phyloP scores from a whole-genome alignment of 2,329 filamentous ascomycete species.

The Hansfordia pulvinata region DNA sequence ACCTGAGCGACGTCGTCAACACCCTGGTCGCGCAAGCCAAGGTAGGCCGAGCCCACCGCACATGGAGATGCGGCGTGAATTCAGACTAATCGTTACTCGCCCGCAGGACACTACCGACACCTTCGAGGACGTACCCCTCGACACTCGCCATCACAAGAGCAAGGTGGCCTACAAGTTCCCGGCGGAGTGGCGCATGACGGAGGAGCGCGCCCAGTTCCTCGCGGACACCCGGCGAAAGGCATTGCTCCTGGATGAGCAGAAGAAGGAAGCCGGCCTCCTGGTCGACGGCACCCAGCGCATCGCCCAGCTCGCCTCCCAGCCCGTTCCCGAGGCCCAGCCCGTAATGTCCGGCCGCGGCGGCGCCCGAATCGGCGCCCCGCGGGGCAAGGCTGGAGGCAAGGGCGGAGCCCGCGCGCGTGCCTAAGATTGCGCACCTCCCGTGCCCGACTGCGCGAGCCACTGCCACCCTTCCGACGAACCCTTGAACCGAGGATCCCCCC shows the following conservation, averaged over 20 bases:
- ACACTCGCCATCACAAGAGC: constrained; percentile 70
- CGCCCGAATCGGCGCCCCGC: background rate
- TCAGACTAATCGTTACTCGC: background rate
- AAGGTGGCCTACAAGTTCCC: constrained; percentile 63
- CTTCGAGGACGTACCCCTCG: constrained; percentile 81
- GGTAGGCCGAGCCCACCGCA: constrained; percentile 22
- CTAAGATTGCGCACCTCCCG: too few species aligned
- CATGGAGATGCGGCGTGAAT: background rate
- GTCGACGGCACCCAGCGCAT: constrained; percentile 44
- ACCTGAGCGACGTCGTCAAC: constrained; percentile 66
- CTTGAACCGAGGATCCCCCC: too few species aligned
- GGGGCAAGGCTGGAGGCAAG: background rate
- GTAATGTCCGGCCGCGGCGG: too few species aligned
- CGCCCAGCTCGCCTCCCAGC: constrained; percentile 19
- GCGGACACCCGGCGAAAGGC: constrained; percentile 41
- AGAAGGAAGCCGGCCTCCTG: constrained; percentile 36
- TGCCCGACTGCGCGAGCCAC: too few species aligned
- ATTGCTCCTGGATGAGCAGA: constrained; percentile 38
- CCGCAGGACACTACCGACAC: constrained; percentile 56
- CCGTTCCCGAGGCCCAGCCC: too few species aligned
- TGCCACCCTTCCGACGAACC: too few species aligned
- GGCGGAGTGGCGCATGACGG: constrained; percentile 67
- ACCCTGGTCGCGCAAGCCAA: constrained; percentile 63
- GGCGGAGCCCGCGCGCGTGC: too few species aligned
- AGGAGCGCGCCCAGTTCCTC: constrained; percentile 52